A percentile compares a stretch with the other conserved stretches of the same genome.
Evolutionary conservation across 2,329 filamentous ascomycete species (phyloP).

Genomic region (Calonectria multiphialidica): DNA sequence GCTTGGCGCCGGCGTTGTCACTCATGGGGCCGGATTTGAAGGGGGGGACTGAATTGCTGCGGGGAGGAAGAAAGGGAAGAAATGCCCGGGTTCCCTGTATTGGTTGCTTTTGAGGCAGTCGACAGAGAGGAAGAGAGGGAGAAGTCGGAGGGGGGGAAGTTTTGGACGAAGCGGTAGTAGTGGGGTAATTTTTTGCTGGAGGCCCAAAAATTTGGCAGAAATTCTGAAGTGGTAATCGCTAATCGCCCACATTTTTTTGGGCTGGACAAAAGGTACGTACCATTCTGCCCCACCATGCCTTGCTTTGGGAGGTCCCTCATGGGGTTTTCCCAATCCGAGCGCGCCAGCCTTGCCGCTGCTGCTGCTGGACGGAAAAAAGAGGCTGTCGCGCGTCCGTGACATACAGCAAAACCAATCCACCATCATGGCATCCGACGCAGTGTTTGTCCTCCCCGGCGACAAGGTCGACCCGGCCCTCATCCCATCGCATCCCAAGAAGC

Average conservation of each 20-base stretch:
- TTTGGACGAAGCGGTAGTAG: slow-evolving; percentile 37
- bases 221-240: slow-evolving; percentile 37
- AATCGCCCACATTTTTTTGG: slow-evolving; percentile 38
- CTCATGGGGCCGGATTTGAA: slow-evolving; percentile 54
- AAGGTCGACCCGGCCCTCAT: slow-evolving; percentile 74
- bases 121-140: slow-evolving; percentile 20
- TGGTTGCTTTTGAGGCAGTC: slow-evolving; percentile 21
- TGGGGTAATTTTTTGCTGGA: slow-evolving; percentile 43
- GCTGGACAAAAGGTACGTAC: slow-evolving; percentile 33
- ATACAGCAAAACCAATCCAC: slow-evolving; percentile 6
- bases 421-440: slow-evolving; percentile 68
- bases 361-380: neutral
- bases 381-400: slow-evolving; percentile 21
- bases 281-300: slow-evolving; percentile 11
- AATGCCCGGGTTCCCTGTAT: slow-evolving; percentile 19
- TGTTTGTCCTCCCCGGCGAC: slow-evolving; percentile 86
- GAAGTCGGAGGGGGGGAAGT: slow-evolving; percentile 31
- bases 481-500: slow-evolving; percentile 75
- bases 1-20: slow-evolving; percentile 56
- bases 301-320: slow-evolving; percentile 3
- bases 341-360: neutral
- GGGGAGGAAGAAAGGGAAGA: slow-evolving; percentile 12
- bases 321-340: slow-evolving; percentile 18
- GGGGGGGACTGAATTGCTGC: neutral
- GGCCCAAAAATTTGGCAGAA: slow-evolving; percentile 38